A percentile compares a stretch with the other conserved stretches of the same genome.
These are phyloP conservation scores for Dictyophora rubrovolvata DNA, from an alignment of 768 basidiomycete species.

Conservation along the genomic window DNA sequence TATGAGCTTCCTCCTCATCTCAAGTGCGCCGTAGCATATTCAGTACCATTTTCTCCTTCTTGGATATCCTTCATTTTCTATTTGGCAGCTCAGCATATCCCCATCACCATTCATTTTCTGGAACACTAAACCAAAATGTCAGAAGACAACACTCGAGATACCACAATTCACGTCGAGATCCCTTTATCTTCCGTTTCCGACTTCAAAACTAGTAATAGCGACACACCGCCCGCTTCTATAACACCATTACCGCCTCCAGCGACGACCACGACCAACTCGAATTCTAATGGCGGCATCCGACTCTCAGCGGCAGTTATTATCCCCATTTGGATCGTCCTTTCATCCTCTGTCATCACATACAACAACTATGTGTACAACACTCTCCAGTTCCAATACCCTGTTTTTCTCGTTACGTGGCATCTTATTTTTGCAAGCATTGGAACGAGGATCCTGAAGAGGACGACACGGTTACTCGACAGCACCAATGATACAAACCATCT, in stretches of 20 bases:
- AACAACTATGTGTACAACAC: constrained; percentile 86
- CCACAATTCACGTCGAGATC: constrained; percentile 1
- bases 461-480: constrained; percentile 72
- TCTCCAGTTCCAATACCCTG: constrained; percentile 78
- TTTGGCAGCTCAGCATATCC: not conserved
- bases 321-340: constrained; percentile 87
- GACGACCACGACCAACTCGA: constrained; percentile 30
- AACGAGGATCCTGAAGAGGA: constrained; percentile 76
- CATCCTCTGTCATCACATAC: constrained; percentile 88
- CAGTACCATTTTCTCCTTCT: too few relatives aligned
- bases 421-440: constrained; percentile 66
- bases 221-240: not conserved
- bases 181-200: not conserved
- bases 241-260: constrained; percentile 48
- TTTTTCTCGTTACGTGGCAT: constrained; percentile 89
- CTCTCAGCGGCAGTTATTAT: constrained; percentile 65
- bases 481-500: constrained; percentile 45
- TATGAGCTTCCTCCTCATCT: too few relatives aligned
- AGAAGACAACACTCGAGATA: not conserved
- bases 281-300: constrained; percentile 34
- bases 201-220: not conserved
- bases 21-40: too few relatives aligned
- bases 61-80: too few relatives aligned
- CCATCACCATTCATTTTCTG: not conserved
- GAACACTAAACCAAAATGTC: not conserved